Base-by-base conservation (phyloP, 2,329 filamentous ascomycete genomes). In the Xylaria sp. region DNA sequence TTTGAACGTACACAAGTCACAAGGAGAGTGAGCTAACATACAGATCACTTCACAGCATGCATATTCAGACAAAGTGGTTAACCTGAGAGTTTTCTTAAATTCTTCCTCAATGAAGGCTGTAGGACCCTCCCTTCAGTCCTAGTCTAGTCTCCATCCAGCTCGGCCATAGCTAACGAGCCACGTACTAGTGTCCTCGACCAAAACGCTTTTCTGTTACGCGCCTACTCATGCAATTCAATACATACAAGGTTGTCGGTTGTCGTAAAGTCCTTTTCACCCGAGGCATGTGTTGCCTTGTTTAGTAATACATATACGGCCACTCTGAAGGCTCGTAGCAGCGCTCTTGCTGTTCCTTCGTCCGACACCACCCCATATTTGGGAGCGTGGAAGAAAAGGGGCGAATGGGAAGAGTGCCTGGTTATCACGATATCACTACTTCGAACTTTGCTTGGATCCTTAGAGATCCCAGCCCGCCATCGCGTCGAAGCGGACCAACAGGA, bases 231-330 rank as follows among this genome's bases (percentile, higher is more conserved):
- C 66, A 66, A 69, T 57, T 44, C 66, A 65, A 66, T 63, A 66
- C 67, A 46, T 67, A 67, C 56, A 66, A 44, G 62, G 34, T 63
- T 41, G 56, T 70, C 69, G 62, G 34, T 63, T 41, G 56, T 70
- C 69, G 66, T 69, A 65, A 69, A 50, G 18, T 46, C 46, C 34
- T 56, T 66, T 71, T 69, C 64, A 70, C 52, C 68, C 72, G 69
- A 66, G 64, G 68, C 63, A 54, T 57, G 46, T 62, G 56, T 65
- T 66, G 56, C 61, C 67, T 65, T 65, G 70, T 70, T 59, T 75
- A 76, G 70, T 76, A 74, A 68, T 75, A 75, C 75, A 76, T 73
- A 73, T 73, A 71, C 68, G 71, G 68, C 68, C 59, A 48, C 61
- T 63, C 58, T 52, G 13, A 68, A 52, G 58, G 50, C 67, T 63